A percentile compares a stretch with the other conserved stretches of the same genome.
Conservation (phyloP, 2,329 filamentous ascomycete species). For the Corinectria fuckeliana region DNA sequence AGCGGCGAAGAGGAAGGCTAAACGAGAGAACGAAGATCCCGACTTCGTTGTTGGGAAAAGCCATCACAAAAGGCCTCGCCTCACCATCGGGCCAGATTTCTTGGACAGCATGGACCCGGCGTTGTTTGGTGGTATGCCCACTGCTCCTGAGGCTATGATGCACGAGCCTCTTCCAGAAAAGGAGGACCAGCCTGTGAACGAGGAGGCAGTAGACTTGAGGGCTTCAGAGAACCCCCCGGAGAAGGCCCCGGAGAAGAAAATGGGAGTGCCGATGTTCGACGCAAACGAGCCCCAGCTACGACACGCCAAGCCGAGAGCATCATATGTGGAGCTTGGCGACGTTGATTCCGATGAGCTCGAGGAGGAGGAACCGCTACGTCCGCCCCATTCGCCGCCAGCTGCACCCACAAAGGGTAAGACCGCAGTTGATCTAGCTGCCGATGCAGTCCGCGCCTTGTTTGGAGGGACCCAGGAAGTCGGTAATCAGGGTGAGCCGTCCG, state of each 20-base stretch:
- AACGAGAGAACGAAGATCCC: slow-evolving; percentile 60
- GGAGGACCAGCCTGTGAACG: slow-evolving; percentile 26
- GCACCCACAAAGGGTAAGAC: slow-evolving; percentile 11
- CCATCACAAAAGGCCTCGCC: slow-evolving; percentile 51
- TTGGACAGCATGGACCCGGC: slow-evolving; percentile 60
- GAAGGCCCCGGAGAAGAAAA: slow-evolving; percentile 27
- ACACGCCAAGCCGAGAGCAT: slow-evolving; percentile 58
- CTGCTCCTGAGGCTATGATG: slow-evolving; percentile 29
- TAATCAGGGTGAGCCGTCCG: neutral
- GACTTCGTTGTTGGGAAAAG: slow-evolving; percentile 56
- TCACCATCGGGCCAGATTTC: slow-evolving; percentile 39
- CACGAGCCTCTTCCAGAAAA: slow-evolving; percentile 23
- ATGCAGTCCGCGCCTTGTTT: slow-evolving; percentile 43
- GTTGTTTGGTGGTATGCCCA: slow-evolving; percentile 46
- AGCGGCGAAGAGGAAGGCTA: slow-evolving; percentile 59
- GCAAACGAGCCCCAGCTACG: slow-evolving; percentile 57
- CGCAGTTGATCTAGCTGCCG: slow-evolving; percentile 50
- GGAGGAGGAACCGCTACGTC: slow-evolving; percentile 45
- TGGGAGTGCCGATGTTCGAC: slow-evolving; percentile 42
- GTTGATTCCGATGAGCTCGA: slow-evolving; percentile 49
- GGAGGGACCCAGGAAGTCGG: slow-evolving; percentile 20
- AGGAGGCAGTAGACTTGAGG: slow-evolving; percentile 6
- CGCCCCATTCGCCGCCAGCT: slow-evolving; percentile 10
- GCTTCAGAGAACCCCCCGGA: slow-evolving; percentile 20
- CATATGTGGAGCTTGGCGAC: slow-evolving; percentile 58